Evolutionary conservation across 129 eudicot genomes (phyloP).

Genomic region (Centella asiatica): DNA sequence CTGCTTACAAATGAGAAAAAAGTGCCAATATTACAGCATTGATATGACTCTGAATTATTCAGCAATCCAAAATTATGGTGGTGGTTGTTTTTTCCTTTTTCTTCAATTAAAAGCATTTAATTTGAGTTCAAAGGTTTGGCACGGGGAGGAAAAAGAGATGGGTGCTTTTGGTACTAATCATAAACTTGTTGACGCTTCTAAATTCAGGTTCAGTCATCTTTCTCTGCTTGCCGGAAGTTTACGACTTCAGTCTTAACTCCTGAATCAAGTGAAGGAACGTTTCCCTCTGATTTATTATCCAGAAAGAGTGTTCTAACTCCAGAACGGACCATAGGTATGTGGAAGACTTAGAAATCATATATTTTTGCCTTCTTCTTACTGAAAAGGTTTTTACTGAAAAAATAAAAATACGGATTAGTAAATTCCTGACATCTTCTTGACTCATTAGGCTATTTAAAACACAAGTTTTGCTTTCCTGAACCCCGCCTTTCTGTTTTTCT

Average conservation of each 20-base stretch:
- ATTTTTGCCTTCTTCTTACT: not conserved
- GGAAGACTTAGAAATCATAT: not conserved
- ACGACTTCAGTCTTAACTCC: constrained; percentile 51
- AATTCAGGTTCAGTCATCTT: constrained; percentile 30
- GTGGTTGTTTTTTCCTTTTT: not conserved
- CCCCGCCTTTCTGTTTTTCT: no score
- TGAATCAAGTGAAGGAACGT: constrained; percentile 47
- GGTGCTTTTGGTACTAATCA: not conserved
- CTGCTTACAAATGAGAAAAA: no score
- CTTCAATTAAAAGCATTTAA: not conserved
- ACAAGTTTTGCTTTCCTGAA: no score
- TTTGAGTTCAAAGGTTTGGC: not conserved
- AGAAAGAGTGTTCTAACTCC: constrained; percentile 32
- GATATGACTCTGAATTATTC: not conserved
- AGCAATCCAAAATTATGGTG: not conserved
- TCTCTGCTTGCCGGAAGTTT: constrained; percentile 30
- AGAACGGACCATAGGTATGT: constrained; percentile 58
- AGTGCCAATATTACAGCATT: not conserved
- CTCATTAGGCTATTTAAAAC: no score
- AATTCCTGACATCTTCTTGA: no score
- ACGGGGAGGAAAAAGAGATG: not conserved
- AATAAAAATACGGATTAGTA: not conserved
- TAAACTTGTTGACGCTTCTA: not conserved
- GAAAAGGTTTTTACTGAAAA: not conserved
- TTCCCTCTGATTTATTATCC: constrained; percentile 65